These are phyloP conservation scores for Colletotrichum sp. DNA, from an alignment of 2,329 filamentous ascomycete genomes.

Conservation along the genomic window DNA sequence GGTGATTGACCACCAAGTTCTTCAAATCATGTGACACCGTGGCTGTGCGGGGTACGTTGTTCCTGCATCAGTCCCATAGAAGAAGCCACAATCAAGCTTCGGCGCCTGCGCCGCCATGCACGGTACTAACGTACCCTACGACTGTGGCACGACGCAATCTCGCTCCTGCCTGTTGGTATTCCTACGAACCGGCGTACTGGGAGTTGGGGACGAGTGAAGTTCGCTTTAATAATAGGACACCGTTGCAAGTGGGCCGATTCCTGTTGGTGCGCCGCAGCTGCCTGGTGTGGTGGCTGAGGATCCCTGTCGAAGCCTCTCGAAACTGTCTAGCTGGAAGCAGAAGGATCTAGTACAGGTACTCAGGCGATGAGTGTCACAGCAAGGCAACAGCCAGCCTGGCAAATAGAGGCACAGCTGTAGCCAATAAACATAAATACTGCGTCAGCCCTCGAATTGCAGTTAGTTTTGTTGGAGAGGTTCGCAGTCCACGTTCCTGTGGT, in stretches of 20 bases:
- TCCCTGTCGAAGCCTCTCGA: slow-evolving; percentile 9
- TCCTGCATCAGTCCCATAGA: background rate
- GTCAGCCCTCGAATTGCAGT: background rate
- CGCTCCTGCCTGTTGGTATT: background rate
- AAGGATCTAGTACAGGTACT: background rate
- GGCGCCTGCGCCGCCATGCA: background rate
- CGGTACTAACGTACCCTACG: background rate
- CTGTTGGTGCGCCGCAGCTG: background rate
- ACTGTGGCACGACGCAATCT: background rate
- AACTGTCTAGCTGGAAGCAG: background rate
- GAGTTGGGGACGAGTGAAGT: background rate
- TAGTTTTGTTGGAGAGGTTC: background rate
- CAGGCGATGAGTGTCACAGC: background rate
- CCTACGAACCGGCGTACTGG: background rate
- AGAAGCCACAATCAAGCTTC: background rate
- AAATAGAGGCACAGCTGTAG: background rate
- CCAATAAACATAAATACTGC: background rate
- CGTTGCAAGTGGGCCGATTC: background rate
- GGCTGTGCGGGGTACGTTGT: background rate
- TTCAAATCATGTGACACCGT: background rate
- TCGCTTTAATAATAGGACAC: background rate
- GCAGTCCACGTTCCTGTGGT: background rate
- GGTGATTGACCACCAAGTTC: background rate
- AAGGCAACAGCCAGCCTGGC: background rate
- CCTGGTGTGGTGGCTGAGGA: background rate